A percentile compares a stretch with the other conserved stretches of the same genome.
Conservation (phyloP, 2,329 filamentous ascomycete genomes). For the Erysiphe neolycopersici region DNA sequence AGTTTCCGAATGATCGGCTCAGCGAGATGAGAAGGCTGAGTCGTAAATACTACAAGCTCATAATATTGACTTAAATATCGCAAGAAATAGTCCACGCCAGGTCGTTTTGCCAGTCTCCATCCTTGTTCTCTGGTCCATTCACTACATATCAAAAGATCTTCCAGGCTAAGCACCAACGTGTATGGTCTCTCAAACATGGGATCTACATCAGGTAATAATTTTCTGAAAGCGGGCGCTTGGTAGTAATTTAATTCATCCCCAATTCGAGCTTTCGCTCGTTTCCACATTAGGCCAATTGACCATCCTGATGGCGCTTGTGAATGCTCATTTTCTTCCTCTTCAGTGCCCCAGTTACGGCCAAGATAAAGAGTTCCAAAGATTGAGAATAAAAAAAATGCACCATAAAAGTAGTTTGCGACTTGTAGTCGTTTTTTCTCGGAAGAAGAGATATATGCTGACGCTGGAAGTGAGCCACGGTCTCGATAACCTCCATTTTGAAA, state of each 20-base stretch:
- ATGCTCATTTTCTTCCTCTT: conserved; percentile 43
- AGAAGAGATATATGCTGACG: conserved; percentile 70
- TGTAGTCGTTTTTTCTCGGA: conserved; percentile 56
- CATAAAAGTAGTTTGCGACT: conserved; percentile 51
- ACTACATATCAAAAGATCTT: conserved; percentile 83
- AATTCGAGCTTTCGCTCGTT: conserved; percentile 49
- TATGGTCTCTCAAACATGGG: conserved; percentile 64
- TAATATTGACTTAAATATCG: conserved; percentile 96
- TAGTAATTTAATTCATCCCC: conserved; percentile 67
- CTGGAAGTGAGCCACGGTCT: conserved; percentile 39
- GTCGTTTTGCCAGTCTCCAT: conserved; percentile 84
- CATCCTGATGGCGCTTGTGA: conserved; percentile 56
- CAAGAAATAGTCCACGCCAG: conserved; percentile 89
- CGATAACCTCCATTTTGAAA: conserved; percentile 20
- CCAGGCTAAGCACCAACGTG: conserved; percentile 73
- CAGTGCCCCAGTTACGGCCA: conserved; percentile 61
- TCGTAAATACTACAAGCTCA: conserved; percentile 88
- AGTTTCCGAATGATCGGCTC: conserved; percentile 80
- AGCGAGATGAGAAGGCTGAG: conserved; percentile 55
- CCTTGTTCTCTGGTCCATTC: conserved; percentile 87
- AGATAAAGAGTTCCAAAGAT: conserved; percentile 33
- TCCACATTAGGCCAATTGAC: conserved; percentile 49
- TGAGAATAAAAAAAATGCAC: conserved; percentile 28
- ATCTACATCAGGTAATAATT: conserved; percentile 63
- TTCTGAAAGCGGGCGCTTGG: conserved; percentile 82